Evolutionary conservation across 192 early-diverging fungal species (phyloP).

Genomic region (Podila clonocystis): DNA sequence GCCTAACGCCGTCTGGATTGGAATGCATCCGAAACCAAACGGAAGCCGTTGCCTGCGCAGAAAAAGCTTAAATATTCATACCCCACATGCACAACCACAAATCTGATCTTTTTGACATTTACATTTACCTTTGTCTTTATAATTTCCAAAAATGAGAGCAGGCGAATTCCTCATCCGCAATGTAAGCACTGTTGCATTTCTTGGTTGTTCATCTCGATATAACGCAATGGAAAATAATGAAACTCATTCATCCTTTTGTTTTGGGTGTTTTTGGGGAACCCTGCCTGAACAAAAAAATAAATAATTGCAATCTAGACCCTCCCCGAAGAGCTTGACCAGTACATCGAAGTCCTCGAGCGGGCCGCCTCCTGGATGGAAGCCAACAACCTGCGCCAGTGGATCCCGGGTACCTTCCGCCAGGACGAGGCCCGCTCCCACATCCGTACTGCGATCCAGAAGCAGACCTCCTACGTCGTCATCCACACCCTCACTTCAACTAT

Average conservation of each 20-base stretch:
- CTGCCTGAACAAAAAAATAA: neutral
- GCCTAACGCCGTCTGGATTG: too few relatives aligned
- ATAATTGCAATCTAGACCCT: slow-evolving; percentile 13
- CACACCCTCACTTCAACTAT: slow-evolving; percentile 6
- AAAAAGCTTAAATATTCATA: too few relatives aligned
- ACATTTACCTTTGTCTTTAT: too few relatives aligned
- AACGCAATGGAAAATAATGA: too few relatives aligned
- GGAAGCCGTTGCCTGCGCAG: too few relatives aligned
- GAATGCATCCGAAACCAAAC: too few relatives aligned
- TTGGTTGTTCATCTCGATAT: too few relatives aligned
- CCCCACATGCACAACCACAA: too few relatives aligned
- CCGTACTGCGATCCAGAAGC: slow-evolving; percentile 13
- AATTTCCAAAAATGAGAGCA: too few relatives aligned
- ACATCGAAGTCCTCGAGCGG: slow-evolving; percentile 43
- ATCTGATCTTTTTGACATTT: too few relatives aligned
- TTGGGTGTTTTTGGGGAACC: too few relatives aligned
- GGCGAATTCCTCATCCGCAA: slow-evolving; percentile 28
- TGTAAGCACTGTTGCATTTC: slow-evolving; percentile 4
- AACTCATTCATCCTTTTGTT: neutral
- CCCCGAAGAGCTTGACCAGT: slow-evolving; percentile 27
- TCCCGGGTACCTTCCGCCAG: slow-evolving; percentile 41
- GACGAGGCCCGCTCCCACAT: slow-evolving; percentile 16
- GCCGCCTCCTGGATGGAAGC: slow-evolving; percentile 51
- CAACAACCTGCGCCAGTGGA: slow-evolving; percentile 37
- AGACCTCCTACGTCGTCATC: slow-evolving; percentile 34